Base-by-base conservation (phyloP, 2,329 filamentous ascomycete genomes). In the Aspergillus calidoustus region DNA sequence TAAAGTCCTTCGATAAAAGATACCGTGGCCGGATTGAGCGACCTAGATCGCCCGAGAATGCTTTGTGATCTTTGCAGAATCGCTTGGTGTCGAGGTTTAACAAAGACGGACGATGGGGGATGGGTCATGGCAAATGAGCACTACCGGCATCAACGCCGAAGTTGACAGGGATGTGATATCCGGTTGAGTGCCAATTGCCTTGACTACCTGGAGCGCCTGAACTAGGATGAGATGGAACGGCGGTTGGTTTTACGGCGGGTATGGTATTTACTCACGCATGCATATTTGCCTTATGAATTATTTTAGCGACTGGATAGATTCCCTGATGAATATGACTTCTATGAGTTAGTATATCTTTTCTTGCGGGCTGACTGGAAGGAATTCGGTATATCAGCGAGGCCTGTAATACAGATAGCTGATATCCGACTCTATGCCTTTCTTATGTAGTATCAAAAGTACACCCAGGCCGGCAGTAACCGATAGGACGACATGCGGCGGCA, bases 1-100 rank as follows among this genome's bases (percentile, higher is more conserved):
- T 66, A 84, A 89, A 56, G 93, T 97, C 46, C 76, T 92, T 72
- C 89, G 88, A 79, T 91, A 47, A 57, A 41, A 2, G 15, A 15
- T 28, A 28, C 13, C 13, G 4, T 15, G 11, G 15, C 5, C 34
- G 9, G 15, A 15, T 11, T 15, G 11, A 15, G 34, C 34, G 11
- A 41, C 34, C 13, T 13, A 15, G 15, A 41, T 13, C 5, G 34
- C 34, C 15, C 34, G 43, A 38, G 57, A 7, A n/a, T 38, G 3
- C 50, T 41, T 41, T 41, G 3, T 41, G 34, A 41, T 8, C 34
- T 3, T 41, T 41, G 34, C 11, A 15, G 34, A 13, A 5, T 41
- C 2, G 11, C 11, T 15, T 11, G 34, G 15, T 15, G 34, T 41
- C 34, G 11, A 41, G 34, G 15, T 13, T 11, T 15, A 11, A 15